Percentiles rank a stretch among this genome's conserved stretches.
phyloP scores from a whole-genome alignment of 2,329 filamentous ascomycete genomes.

The Aureobasidium sp. region DNA sequence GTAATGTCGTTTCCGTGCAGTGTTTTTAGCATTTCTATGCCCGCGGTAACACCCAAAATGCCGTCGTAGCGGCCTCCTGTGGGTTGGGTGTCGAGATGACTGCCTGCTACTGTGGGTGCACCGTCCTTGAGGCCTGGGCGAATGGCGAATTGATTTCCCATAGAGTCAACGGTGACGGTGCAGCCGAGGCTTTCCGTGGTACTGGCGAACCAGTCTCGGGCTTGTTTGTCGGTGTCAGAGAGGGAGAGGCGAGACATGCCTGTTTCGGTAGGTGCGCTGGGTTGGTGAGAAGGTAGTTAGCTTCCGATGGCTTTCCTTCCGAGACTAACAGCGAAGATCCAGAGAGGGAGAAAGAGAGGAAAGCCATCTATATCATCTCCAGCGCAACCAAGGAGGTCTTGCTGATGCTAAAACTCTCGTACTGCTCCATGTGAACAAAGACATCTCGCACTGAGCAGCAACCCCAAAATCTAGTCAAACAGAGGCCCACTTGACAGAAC shows the following conservation, averaged over 20 bases:
- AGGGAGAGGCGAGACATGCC: constrained; percentile 71
- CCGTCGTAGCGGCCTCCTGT: constrained; percentile 65
- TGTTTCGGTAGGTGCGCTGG: constrained; percentile 51
- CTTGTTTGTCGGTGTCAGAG: constrained; percentile 61
- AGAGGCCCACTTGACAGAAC: no score
- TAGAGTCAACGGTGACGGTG: constrained; percentile 58
- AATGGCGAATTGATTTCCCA: constrained; percentile 75
- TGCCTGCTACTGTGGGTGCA: constrained; percentile 60
- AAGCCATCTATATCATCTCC: no score
- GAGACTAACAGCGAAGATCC: no score
- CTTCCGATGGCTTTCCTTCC: background rate
- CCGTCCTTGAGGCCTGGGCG: constrained; percentile 53
- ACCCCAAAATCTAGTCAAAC: no score
- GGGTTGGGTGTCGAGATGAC: constrained; percentile 52
- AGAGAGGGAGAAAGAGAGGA: no score
- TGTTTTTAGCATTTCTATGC: constrained; percentile 62
- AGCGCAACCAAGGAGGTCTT: no score
- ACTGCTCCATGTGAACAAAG: no score
- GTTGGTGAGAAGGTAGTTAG: background rate
- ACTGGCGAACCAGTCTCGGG: constrained; percentile 66
- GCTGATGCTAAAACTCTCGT: no score
- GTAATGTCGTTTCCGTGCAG: constrained; percentile 59
- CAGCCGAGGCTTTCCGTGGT: constrained; percentile 58
- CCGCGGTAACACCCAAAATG: constrained; percentile 65
- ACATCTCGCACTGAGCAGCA: no score